These are phyloP conservation scores for Tilletia horrida DNA, from an alignment of 1,284 basidiomycete genomes.

Conservation along the genomic window DNA sequence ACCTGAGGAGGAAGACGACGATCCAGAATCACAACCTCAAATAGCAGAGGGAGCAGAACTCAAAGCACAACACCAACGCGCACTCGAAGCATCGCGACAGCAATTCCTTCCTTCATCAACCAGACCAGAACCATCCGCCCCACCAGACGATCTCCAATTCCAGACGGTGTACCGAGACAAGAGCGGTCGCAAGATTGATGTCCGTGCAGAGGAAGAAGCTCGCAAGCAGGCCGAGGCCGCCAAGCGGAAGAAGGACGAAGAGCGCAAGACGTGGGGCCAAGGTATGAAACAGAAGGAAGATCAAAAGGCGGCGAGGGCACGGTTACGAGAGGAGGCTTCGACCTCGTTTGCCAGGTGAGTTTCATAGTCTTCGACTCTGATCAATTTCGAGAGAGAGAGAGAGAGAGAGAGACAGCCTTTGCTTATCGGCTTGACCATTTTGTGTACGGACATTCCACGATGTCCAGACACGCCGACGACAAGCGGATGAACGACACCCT, in stretches of 20 bases:
- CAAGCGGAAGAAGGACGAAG: conserved; percentile 64
- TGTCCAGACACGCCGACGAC: conserved; percentile 70
- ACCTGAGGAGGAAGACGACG: conserved; percentile 6
- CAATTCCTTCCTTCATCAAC: background rate
- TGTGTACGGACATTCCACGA: background rate
- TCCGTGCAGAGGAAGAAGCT: conserved; percentile 73
- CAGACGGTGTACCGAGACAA: conserved; percentile 91
- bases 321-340: conserved; percentile 67
- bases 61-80: conserved; percentile 10
- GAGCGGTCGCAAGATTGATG: conserved; percentile 81
- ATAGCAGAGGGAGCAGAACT: conserved; percentile 12
- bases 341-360: conserved; percentile 68
- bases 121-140: conserved; percentile 1
- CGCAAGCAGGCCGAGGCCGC: conserved; percentile 56
- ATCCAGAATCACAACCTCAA: conserved; percentile 19
- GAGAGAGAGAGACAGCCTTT: too few relatives aligned
- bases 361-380: too few relatives aligned
- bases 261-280: conserved; percentile 95
- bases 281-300: conserved; percentile 71
- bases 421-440: too few relatives aligned
- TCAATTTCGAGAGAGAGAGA: too few relatives aligned
- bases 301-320: conserved; percentile 55
- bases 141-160: conserved; percentile 2
- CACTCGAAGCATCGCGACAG: background rate
- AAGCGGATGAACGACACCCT: conserved; percentile 76